Base-by-base conservation (phyloP, 208 protist species). In the Vickermania ingenoplastis region DNA sequence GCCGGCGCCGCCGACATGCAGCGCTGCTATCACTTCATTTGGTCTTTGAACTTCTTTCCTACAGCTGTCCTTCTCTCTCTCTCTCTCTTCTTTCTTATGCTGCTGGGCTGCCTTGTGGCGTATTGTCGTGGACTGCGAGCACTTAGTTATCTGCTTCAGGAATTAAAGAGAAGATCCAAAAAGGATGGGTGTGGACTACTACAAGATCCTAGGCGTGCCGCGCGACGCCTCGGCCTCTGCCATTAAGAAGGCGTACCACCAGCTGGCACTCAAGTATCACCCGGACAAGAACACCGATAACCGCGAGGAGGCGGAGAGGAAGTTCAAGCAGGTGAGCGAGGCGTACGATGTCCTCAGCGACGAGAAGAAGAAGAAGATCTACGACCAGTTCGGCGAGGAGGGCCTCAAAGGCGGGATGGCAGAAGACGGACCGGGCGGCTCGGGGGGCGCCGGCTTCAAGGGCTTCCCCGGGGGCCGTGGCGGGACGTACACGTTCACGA, bases 271-370 rank as follows among this genome's bases (percentile, higher is more conserved):
- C 31, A 86, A 91, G 71, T 96, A 92, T 60, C 93, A 97, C 66
- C 93, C 93, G 3, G 93, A 97, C 77, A 95, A 96, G 71, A 91
- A 94, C 71, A 68, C 79, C 13, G 87, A 79, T 56, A 87, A 96
- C 62, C 64, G 68, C 26, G 80, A 91, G 55, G 80, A 87, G 63
- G 87, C 83, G 7, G 85, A 96, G 56, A 73, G 91, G 13, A 95
- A 82, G 62, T 97, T 97, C 65, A 94, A 96, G 65, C 62, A 93
- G 51, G 94, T 99, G 53, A 92, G 83, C 52, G 75, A 96, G 28
- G 98, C 98, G 17, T 99, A 99, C 72, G 97, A 99, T 45, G 86
- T 99, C 3, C 89, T 99, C 3, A 90, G 69, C 36, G 97, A 99
- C 61, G 65, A 77, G 51, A 77, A 99, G 69, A 99, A 99, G 77